phyloP scores from a whole-genome alignment of 192 early-diverging fungal genomes.

The Geranomyces michiganensis region DNA sequence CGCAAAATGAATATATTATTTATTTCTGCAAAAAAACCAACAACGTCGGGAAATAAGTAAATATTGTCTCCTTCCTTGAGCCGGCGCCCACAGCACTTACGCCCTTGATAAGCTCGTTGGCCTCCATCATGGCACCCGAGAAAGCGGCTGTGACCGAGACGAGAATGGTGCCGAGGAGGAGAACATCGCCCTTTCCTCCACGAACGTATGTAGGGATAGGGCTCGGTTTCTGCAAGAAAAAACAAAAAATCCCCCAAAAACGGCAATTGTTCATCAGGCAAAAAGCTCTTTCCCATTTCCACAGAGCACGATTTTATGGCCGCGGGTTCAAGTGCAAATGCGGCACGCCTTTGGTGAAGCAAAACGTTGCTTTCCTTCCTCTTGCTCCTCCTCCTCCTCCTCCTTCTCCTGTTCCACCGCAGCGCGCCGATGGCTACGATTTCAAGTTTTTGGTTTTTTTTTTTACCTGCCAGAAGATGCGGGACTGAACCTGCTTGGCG shows the following conservation, averaged over 20 bases:
- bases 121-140: constrained; percentile 10
- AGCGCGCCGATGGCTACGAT: neutral
- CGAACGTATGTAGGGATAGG: constrained; percentile 30
- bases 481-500: constrained; percentile 6
- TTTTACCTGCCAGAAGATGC: constrained; percentile 33
- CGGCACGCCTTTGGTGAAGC: too few relatives aligned
- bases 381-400: neutral
- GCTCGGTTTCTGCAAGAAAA: constrained; percentile 10
- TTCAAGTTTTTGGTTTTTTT: neutral
- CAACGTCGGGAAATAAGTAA: too few relatives aligned
- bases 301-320: neutral
- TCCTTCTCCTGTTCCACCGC: neutral
- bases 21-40: too few relatives aligned
- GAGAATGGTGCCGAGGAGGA: neutral
- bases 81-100: constrained; percentile 13
- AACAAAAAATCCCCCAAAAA: neutral
- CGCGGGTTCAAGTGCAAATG: too few relatives aligned
- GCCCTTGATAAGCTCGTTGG: constrained; percentile 26
- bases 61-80: too few relatives aligned
- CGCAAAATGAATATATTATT: too few relatives aligned
- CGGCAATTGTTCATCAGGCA: neutral
- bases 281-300: neutral
- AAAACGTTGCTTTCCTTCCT: neutral
- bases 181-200: constrained; percentile 28
- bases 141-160: constrained; percentile 7